Base-by-base conservation (phyloP, 257 asterid species). In the Anisodus acutangulus region DNA sequence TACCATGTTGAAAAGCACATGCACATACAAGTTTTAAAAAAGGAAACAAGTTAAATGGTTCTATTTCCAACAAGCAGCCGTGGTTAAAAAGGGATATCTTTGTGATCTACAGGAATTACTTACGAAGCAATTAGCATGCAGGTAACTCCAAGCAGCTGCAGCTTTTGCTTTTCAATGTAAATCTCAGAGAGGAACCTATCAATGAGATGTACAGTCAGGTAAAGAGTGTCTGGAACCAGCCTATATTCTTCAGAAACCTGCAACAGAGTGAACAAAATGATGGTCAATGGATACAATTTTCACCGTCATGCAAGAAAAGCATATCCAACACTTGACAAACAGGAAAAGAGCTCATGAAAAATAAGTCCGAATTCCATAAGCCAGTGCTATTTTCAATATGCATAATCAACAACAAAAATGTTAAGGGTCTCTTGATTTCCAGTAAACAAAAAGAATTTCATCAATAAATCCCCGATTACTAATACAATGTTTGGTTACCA, bases 101-200 rank as follows among this genome's bases (percentile, higher is more conserved):
- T 78, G 66, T 53, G 31, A 53, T 78, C 49, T 13, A 31, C 15
- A 45, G 37, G 55, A 72, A 47, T 64, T 79, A 90, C 92, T 93
- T 95, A 97, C 99, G 98, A 97, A 82, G 99, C 95, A 90, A 95
- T 93, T 81, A 97, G 94, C 98, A 97, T 92, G 98, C 98, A 95
- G 83, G 99, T 95, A 81, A 97, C 97, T 15, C 99, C 99, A 86
- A 97, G 94, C 83, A 97, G 94, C 87, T 97, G 99, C 86, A 97
- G 89, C 86, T 93, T 97, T 87, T 91, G 97, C 90, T 93, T 97
- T 90, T 95, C 97, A 69, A 95, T 90, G 87, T 89, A 90, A 82
- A 88, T 91, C 85, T 84, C 93, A 26, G 98, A 92, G 67, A 97
- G 91, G 88, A 88, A 97, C 70, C 98, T 90, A 86, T 97, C 99